These are phyloP conservation scores for Schizosaccharomyces pombe DNA, from an alignment of 805 yeast genomes.

Conservation along the genomic window DNA sequence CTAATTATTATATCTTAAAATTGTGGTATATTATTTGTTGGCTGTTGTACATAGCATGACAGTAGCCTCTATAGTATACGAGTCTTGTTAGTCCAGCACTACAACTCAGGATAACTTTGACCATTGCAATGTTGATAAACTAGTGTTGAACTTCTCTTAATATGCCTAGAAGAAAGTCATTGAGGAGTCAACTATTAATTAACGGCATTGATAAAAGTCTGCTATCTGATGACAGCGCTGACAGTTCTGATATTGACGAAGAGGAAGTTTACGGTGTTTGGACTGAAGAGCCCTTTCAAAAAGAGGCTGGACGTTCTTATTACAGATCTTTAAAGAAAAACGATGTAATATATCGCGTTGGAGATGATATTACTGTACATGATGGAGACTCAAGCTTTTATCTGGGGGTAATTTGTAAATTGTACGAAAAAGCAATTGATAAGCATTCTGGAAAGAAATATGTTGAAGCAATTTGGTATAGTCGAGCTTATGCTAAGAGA, in stretches of 20 bases:
- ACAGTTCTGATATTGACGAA: neutral
- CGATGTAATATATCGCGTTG: neutral
- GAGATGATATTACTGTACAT: neutral
- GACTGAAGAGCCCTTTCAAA: neutral
- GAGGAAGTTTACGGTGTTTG: neutral
- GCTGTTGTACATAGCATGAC: no score
- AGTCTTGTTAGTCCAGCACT: no score
- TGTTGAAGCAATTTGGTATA: neutral
- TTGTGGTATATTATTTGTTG: no score
- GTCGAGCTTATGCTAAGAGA: neutral
- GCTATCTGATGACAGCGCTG: neutral
- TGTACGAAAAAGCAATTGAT: neutral
- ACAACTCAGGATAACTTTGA: no score
- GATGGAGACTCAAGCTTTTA: constrained; percentile 2
- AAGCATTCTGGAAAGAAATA: neutral
- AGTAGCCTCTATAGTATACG: no score
- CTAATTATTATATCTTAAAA: no score
- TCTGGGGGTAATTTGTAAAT: neutral
- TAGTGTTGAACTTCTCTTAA: no score
- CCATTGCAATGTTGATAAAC: no score
- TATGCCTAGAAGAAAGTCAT: neutral
- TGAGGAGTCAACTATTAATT: neutral
- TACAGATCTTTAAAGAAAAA: neutral
- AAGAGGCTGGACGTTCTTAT: neutral
- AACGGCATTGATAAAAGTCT: no score